These are phyloP conservation scores for Geotrichum reessii DNA, from an alignment of 1,139 yeast genomes.

Conservation along the genomic window DNA sequence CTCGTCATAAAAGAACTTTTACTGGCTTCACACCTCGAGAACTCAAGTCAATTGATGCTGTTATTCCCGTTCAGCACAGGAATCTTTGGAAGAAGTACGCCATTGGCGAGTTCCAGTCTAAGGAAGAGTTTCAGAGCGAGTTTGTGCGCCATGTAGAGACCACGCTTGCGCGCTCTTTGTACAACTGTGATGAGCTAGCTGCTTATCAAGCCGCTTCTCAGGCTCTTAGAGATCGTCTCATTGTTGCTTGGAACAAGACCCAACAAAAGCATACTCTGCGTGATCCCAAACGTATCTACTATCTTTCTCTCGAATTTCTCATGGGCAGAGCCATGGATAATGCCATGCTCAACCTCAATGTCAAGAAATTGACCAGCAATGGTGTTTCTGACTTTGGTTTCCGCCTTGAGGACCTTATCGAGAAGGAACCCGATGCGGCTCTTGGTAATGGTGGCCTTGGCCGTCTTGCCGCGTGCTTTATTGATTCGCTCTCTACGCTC, in stretches of 20 bases:
- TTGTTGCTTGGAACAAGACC: constrained; percentile 88
- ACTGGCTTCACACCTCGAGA: constrained; percentile 92
- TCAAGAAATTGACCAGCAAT: constrained; percentile 47
- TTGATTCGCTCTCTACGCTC: constrained; percentile 81
- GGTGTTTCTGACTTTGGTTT: constrained; percentile 78
- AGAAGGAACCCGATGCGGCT: constrained; percentile 90
- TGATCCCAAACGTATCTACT: constrained; percentile 84
- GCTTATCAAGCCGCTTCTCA: constrained; percentile 87
- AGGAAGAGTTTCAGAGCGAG: constrained; percentile 59
- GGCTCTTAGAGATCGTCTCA: constrained; percentile 71
- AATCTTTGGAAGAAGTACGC: constrained; percentile 68
- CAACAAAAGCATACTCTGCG: constrained; percentile 82
- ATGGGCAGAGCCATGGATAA: constrained; percentile 97
- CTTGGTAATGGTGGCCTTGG: constrained; percentile 95
- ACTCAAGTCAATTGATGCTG: constrained; percentile 72
- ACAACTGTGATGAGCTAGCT: constrained; percentile 86
- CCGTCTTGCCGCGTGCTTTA: constrained; percentile 88
- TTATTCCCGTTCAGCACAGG: constrained; percentile 74
- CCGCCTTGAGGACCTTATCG: constrained; percentile 76
- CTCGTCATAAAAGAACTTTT: constrained; percentile 52
- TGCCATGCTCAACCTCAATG: constrained; percentile 73
- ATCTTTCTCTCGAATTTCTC: constrained; percentile 78
- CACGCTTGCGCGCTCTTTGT: constrained; percentile 79
- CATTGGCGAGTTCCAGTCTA: constrained; percentile 45
- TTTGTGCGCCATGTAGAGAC: constrained; percentile 87